Base-by-base conservation (phyloP, 352 stramenopile species). In the Pythium oligandrum region DNA sequence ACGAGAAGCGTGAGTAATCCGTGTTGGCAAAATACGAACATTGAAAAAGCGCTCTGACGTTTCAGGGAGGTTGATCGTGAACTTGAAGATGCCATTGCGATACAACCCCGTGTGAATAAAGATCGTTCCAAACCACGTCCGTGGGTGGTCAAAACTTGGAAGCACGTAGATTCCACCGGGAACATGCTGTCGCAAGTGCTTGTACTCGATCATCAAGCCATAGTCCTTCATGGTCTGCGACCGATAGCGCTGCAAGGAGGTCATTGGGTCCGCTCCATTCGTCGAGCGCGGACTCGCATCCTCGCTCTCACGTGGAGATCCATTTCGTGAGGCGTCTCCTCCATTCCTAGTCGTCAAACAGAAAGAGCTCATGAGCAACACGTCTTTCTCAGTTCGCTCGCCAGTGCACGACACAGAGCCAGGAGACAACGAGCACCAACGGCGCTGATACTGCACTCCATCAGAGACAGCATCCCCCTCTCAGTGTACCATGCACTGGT, bases 131-230 rank as follows among this genome's bases (percentile, higher is more conserved):
- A 95, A 96, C 81, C 96, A 99, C 6, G 92, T 70, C 44, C 90
- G 84, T 40, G 97, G 78, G 43, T 97, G 76, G 54, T 97, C 78
- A 50, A 97, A 90, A 51, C 87, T 96, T 40, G 95, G 96, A 40
- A 98, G 76, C 30, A 99, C 82, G 64, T 98, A 98, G 46, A 99
- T 96, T 8, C 96, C 94, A 31, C 83, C 93, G 1, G 96, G 96
- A 34, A 96, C 89, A 60, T 98, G 86, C 47, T 96, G 83, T 51
- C 97, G 93, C 36, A 98, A 61, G 56, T 98, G 93, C 62, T 98
- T 98, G 77, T 98, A 98, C 78, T 98, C 96, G 66, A 98, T 98
- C 61, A 96, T 97, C 5, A 98, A 85, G 4, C 96, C 96, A 63
- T 98, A 98, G 62, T 98, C 93, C 51, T 90, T 91, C 80, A 93